Base-by-base conservation (phyloP, 2,329 filamentous ascomycete genomes). In the Fusarium robinianum region DNA sequence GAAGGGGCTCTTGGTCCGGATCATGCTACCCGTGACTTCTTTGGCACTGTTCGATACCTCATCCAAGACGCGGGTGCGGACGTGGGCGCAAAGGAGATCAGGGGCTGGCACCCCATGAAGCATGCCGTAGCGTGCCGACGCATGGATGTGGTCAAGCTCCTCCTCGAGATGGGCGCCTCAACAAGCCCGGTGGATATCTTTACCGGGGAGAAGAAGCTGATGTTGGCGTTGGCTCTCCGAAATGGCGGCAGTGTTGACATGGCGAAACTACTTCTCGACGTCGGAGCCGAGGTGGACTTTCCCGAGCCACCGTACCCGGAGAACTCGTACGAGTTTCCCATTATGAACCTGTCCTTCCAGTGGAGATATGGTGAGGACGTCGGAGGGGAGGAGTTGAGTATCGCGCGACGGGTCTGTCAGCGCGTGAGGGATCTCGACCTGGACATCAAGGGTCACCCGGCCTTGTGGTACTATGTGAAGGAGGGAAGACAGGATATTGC, bases 201-300 rank as follows among this genome's bases (percentile, higher is more conserved):
- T 8, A 46, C 40, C 5, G 46, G 41, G 1, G 11, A 16, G 15
- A 56, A 36, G 41, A 43, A 35, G 18, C 36, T 55, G 15, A 21
- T 56, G 9, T 41, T 55, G 18, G 19, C 15, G 14, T 37, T 46
- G 41, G 49, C 52, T 5, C 31, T 55, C 9, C 29, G 18, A 21
- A 24, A 24, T 7, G 37, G 25, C 15, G 18, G 38, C 5, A 53
- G 53, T 16, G 21, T 27, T 8, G 5, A 31, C 5, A 24, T 56
- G 21, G 26, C 50, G 8, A 27, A 35, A 5, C 30, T 46, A 4
- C 21, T 55, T 5, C 35, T 56, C 7, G 29, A 42, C 11, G 49
- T 34, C 6, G 45, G 53, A 21, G 52, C 49, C 14, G 49, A 55
- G 22, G 53, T 46, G 14, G 52, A 56, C n/a, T n/a, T 39, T 15